A percentile compares a stretch with the other conserved stretches of the same genome.
Evolutionary conservation across 78 protist genomes (phyloP).

Genomic region (Dictyostelium intermedium): DNA sequence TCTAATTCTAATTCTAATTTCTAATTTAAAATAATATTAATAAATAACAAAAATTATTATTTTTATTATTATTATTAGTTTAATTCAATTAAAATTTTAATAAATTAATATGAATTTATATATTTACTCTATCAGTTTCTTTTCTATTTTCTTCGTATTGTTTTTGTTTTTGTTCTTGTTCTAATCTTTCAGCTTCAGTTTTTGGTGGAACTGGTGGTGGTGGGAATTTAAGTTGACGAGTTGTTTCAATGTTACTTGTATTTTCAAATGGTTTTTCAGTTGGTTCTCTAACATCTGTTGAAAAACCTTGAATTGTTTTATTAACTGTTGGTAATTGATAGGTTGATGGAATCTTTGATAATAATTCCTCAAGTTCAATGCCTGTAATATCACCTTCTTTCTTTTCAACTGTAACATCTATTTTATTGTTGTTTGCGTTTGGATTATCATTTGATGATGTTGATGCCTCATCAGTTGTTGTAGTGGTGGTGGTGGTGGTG

Average conservation of each 20-base stretch:
- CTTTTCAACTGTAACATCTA: neutral
- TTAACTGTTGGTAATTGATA: conserved; percentile 28
- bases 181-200: conserved; percentile 59
- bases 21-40: neutral
- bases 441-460: neutral
- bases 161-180: conserved; percentile 22
- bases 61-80: neutral
- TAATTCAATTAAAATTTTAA: neutral
- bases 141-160: conserved; percentile 30
- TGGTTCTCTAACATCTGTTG: conserved; percentile 41
- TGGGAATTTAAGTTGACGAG: conserved; percentile 21
- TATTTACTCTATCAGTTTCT: neutral
- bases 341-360: conserved; percentile 49
- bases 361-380: conserved; percentile 39
- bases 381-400: conserved; percentile 53
- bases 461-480: neutral
- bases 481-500: neutral
- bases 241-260: neutral
- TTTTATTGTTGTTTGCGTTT: neutral
- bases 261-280: conserved; percentile 42
- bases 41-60: neutral
- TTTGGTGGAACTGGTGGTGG: conserved; percentile 51
- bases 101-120: neutral
- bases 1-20: conserved; percentile 7
- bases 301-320: conserved; percentile 48